Conservation (phyloP, 2,329 filamentous ascomycete genomes). For the Aspergillus nomiae region DNA sequence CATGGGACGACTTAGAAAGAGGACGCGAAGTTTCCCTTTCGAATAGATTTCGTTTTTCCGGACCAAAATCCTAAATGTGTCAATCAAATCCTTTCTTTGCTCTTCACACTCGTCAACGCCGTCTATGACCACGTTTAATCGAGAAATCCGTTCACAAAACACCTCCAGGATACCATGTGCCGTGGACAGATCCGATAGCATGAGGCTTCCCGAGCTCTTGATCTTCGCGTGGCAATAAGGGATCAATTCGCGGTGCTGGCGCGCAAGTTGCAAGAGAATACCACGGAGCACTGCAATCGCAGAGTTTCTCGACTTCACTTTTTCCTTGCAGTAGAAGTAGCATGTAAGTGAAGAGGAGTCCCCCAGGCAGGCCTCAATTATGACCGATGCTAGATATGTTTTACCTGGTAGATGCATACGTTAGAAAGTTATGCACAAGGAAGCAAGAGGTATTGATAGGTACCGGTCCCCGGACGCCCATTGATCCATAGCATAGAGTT, state of each 20-base stretch:
- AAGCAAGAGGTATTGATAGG: not conserved
- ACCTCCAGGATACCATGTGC: slow-evolving; percentile 5
- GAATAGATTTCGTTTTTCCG: not conserved
- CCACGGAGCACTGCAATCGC: slow-evolving; percentile 3
- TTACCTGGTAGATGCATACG: not conserved
- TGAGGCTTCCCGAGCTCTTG: slow-evolving; percentile 1
- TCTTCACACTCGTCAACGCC: slow-evolving; percentile 11
- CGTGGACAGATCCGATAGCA: slow-evolving; percentile 2
- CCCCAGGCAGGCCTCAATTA: not conserved
- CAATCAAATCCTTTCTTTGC: slow-evolving; percentile 4
- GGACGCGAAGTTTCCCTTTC: slow-evolving; percentile 6
- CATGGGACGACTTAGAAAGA: slow-evolving; percentile 3
- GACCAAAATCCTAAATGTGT: slow-evolving; percentile 7
- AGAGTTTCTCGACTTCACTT: not conserved
- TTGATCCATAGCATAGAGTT: not conserved
- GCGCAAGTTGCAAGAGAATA: slow-evolving; percentile 7
- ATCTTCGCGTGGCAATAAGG: slow-evolving; percentile 9
- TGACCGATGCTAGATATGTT: not conserved
- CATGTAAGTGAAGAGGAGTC: not conserved
- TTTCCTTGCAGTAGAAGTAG: slow-evolving; percentile 11
- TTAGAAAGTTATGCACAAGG: not conserved
- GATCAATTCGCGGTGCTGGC: not conserved
- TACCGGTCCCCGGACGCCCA: not conserved
- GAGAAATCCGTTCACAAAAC: slow-evolving; percentile 7
- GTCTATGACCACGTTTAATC: slow-evolving; percentile 8